Base-by-base conservation (phyloP, 352 stramenopile genomes). In the Pythium folliculosum region DNA sequence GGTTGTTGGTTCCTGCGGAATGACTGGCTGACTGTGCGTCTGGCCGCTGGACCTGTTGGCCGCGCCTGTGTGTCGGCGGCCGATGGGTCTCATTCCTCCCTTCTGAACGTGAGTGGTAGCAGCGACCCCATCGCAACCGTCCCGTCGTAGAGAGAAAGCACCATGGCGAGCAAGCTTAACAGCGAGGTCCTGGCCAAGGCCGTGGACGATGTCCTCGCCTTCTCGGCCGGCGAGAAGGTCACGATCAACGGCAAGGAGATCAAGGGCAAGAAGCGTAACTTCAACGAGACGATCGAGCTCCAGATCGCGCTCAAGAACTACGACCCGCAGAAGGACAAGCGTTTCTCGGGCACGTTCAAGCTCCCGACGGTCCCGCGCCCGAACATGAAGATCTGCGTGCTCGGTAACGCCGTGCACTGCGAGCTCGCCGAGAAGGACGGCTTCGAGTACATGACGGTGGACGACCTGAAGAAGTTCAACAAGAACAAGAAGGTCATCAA, bases 401-500 rank as follows among this genome's bases (percentile, higher is more conserved):
- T 99, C 63, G 98, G 97, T 85, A 99, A 99, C 79, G 97, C 97
- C 71, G 91, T 98, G 37, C 97, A 99, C 83, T 99, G 96, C 73
- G 97, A 99, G 77, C 90, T 99, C 82, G 97, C 96, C 63, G 97
- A 99, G 81, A 97, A 98, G 81, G 95, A 99, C 58, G 96, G 97
- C 73, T 95, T 99, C 59, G 95, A 99, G 72, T 96, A 91, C 87
- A 99, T 99, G 96, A 98, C 89, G 67, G 97, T 99, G 68, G 97
- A 99, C 74, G 97, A 99, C 78, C 81, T 99, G 38, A 99, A 99
- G 90, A 99, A 99, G 84, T 98, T 99, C 75, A 99, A 99, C 97
- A 99, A 99, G 91, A 99, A 99, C 95, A 99, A 99, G 94, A 99
- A 99, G 90, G 85, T 99, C 55, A 99, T 99, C 71, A 99, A 99